These are phyloP conservation scores for Fragaria nilgerrensis DNA, from an alignment of 306 rosid species.

Conservation along the genomic window DNA sequence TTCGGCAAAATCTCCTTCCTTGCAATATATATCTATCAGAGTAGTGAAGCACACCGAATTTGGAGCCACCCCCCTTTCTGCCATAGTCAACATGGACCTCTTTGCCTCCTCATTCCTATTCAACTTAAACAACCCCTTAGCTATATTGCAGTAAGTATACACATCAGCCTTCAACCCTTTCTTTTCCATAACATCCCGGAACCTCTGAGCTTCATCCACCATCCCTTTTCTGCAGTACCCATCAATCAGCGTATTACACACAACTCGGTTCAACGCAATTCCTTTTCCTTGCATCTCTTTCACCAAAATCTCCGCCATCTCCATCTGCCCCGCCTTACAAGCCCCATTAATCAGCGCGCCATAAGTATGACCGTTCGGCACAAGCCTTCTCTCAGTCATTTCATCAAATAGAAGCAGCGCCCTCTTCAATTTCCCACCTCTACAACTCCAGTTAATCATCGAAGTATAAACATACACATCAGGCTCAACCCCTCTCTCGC, in stretches of 20 bases:
- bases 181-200: constrained; percentile 49
- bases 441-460: constrained; percentile 66
- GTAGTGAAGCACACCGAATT: constrained; percentile 55
- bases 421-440: constrained; percentile 53
- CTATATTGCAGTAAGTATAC: constrained; percentile 57
- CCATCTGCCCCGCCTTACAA: constrained; percentile 71
- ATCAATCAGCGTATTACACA: constrained; percentile 61
- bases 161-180: constrained; percentile 60
- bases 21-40: constrained; percentile 70
- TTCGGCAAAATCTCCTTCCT: constrained; percentile 76
- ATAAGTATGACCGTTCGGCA: constrained; percentile 56
- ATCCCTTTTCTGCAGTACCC: constrained; percentile 71
- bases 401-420: constrained; percentile 72
- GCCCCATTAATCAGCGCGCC: constrained; percentile 63
- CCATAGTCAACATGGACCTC: constrained; percentile 54
- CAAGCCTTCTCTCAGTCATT: constrained; percentile 47
- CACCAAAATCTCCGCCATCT: constrained; percentile 62
- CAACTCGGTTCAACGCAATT: constrained; percentile 44
- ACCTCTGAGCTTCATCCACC: constrained; percentile 63
- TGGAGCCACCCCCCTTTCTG: constrained; percentile 56
- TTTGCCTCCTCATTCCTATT: constrained; percentile 64
- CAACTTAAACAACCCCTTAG: constrained; percentile 54
- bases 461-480: constrained; percentile 67
- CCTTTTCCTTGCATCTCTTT: constrained; percentile 69
- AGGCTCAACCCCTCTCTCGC: constrained; percentile 40